These are phyloP conservation scores for Neopestalotiopsis clavispora DNA, from an alignment of 2,329 filamentous ascomycete genomes.

Conservation along the genomic window DNA sequence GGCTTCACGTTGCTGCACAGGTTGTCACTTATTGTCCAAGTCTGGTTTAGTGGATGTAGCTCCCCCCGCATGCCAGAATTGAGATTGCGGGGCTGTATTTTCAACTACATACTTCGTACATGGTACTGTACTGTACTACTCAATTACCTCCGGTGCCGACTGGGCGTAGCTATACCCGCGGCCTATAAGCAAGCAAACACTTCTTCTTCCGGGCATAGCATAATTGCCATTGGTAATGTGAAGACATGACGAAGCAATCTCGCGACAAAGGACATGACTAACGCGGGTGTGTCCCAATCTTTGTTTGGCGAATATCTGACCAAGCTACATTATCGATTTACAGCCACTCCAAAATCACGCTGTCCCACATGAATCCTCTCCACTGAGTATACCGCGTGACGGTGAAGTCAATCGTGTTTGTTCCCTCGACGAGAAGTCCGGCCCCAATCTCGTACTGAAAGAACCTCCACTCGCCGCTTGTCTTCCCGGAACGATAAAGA, in stretches of 20 bases:
- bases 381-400: constrained; percentile 30
- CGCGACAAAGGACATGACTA: not conserved
- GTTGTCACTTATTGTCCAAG: not conserved
- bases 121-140: too few species aligned
- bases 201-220: too few species aligned
- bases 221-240: too few species aligned
- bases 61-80: not conserved
- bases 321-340: not conserved
- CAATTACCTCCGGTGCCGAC: too few species aligned
- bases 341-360: constrained; percentile 33
- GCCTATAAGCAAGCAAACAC: too few species aligned
- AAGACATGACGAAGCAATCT: too few species aligned
- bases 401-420: constrained; percentile 29
- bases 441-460: constrained; percentile 41
- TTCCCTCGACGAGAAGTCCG: constrained; percentile 24
- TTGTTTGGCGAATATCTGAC: not conserved
- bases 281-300: not conserved
- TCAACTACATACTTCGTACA: too few species aligned
- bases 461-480: constrained; percentile 52
- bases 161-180: too few species aligned
- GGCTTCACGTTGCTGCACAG: not conserved
- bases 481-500: constrained; percentile 50
- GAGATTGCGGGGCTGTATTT: not conserved
- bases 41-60: not conserved
- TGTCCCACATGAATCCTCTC: constrained; percentile 35